Base-by-base conservation (phyloP, 2,329 filamentous ascomycete species). In the Bipolaris zeicola region DNA sequence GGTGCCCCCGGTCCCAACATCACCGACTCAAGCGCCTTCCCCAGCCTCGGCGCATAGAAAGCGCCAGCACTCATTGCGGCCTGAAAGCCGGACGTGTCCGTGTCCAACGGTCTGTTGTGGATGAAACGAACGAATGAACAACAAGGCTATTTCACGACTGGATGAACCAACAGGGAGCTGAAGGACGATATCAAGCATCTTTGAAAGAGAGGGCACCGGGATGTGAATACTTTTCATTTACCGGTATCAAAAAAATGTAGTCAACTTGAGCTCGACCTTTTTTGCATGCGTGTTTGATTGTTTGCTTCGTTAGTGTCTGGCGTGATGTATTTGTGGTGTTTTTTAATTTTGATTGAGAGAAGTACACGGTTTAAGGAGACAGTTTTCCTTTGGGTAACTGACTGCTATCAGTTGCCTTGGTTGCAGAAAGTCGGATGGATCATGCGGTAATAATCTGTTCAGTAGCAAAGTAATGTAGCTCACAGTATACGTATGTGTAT, bases 11-110 rank as follows among this genome's bases (percentile, higher is more conserved):
- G 74, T 59, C 77, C 81, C 75, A 81, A 83, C 75, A 73, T 81
- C 66, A 68, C 75, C 61, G 82, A 85, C 74, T 71, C 75, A 64
- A 79, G 70, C 61, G 82, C 81, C 62, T 85, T 84, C 79, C 82
- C 82, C 53, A 81, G 77, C 75, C 73, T 84, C 63, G 82, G 82
- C 69, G 67, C 75, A 67, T 80, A 80, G 55, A 65, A 50, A 59
- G 45, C 46, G 41, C 63, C 63, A 60, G 67, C 62, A 34, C 45
- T 54, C 47, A 46, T 56, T 41, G 24, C 54, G 63, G 67, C 64
- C 63, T 57, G 24, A 50, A 54, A 16, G 34, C 51, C 55, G 54
- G 52, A 47, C 58, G 52, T 64, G 54, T 56, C 51, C 61, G 48
- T 51, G 55, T 50, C 48, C 54, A 33, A 53, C 38, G 46, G 50